These are phyloP conservation scores for Penicillium argentinense DNA, from an alignment of 495 filamentous ascomycete species.

Conservation along the genomic window DNA sequence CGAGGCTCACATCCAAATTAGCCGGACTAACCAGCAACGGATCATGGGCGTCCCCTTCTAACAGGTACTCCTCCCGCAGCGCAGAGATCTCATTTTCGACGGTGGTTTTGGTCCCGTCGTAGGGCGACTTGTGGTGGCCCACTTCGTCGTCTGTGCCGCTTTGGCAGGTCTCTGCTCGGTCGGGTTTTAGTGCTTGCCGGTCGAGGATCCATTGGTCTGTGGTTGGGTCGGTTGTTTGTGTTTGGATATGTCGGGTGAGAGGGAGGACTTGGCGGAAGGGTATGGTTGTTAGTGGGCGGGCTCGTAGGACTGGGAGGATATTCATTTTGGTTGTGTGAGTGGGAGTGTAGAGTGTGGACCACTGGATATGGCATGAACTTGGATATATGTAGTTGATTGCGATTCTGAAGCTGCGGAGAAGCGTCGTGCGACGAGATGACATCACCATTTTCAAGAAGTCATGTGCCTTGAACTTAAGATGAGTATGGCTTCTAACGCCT, in stretches of 20 bases:
- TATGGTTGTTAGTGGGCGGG: no score
- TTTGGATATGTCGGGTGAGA: constrained; percentile 30
- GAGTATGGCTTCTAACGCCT: no score
- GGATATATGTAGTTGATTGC: background rate
- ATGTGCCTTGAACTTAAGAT: background rate
- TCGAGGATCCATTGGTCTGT: constrained; percentile 13
- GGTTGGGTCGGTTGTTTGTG: background rate
- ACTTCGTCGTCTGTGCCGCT: constrained; percentile 34
- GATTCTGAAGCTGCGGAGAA: background rate
- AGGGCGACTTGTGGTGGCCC: constrained; percentile 29
- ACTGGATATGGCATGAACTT: background rate
- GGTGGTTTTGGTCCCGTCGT: constrained; percentile 24
- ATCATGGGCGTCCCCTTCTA: constrained; percentile 23
- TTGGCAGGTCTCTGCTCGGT: constrained; percentile 26
- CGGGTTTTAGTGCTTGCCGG: constrained; percentile 25
- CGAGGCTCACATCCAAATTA: constrained; percentile 24
- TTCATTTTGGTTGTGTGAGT: no score
- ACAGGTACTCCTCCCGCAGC: constrained; percentile 24
- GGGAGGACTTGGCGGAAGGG: no score
- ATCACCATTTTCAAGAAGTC: background rate
- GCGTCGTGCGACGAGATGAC: background rate
- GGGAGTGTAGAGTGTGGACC: no score
- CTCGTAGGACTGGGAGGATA: no score
- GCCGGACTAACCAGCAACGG: constrained; percentile 31
- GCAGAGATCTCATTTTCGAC: constrained; percentile 25